Percentiles rank a stretch among this genome's conserved stretches.
phyloP scores from a whole-genome alignment of 2,329 filamentous ascomycete genomes.

The Madurella mycetomatis region DNA sequence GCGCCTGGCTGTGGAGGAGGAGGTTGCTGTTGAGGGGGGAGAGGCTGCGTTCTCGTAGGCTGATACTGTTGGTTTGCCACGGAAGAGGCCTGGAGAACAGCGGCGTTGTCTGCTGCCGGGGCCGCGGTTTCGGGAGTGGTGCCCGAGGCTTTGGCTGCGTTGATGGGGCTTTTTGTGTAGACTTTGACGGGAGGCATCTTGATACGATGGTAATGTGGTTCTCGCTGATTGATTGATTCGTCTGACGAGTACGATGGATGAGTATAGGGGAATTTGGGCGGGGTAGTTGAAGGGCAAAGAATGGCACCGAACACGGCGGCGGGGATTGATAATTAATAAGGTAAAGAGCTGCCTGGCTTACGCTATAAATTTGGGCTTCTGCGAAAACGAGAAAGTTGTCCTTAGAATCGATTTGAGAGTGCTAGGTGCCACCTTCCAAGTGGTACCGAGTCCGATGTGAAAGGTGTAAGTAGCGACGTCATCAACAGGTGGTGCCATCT shows the following conservation, averaged over 20 bases:
- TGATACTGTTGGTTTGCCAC: background rate
- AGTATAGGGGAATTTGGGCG: too few relatives aligned
- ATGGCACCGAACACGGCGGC: too few relatives aligned
- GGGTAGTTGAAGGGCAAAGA: too few relatives aligned
- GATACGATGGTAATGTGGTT: background rate
- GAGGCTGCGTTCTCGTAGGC: conserved; percentile 23
- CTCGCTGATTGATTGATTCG: background rate
- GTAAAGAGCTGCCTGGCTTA: background rate
- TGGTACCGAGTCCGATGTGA: background rate
- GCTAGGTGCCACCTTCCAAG: conserved; percentile 9
- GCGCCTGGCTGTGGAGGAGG: conserved; percentile 56
- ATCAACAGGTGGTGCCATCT: conserved; percentile 20
- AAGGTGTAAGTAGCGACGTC: conserved; percentile 24
- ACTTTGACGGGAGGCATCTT: conserved; percentile 59
- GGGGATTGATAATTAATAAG: too few relatives aligned
- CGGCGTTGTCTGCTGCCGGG: conserved; percentile 18
- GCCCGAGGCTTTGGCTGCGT: conserved; percentile 49
- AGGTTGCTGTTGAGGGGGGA: conserved; percentile 38
- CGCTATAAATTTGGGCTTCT: background rate
- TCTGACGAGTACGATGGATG: too few relatives aligned
- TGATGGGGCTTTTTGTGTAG: conserved; percentile 56
- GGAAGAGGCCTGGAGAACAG: conserved; percentile 25
- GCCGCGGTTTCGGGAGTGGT: conserved; percentile 44
- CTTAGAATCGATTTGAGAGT: background rate
- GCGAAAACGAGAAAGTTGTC: background rate